phyloP scores from a whole-genome alignment of 2,329 filamentous ascomycete species.

The Alternaria conjuncta region DNA sequence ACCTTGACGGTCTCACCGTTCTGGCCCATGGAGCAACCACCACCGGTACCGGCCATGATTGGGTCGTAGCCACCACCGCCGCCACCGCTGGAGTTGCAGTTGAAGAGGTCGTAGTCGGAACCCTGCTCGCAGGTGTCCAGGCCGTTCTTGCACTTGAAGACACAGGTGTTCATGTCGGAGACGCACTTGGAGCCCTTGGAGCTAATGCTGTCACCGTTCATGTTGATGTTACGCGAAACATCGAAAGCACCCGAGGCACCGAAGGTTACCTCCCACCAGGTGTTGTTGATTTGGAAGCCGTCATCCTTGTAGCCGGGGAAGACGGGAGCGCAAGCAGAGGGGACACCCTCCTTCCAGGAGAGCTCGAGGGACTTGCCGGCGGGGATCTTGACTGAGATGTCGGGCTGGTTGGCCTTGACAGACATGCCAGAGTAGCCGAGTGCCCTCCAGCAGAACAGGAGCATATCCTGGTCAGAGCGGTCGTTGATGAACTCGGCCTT shows the following conservation, averaged over 20 bases:
- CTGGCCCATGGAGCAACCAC: constrained; percentile 42
- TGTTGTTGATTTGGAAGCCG: constrained; percentile 42
- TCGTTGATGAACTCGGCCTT: constrained; percentile 48
- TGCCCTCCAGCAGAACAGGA: constrained; percentile 48
- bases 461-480: constrained; percentile 30
- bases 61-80: constrained; percentile 40
- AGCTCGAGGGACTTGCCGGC: constrained; percentile 46
- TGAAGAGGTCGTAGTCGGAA: constrained; percentile 48
- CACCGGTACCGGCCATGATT: constrained; percentile 33
- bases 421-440: constrained; percentile 44
- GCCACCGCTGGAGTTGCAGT: constrained; percentile 39
- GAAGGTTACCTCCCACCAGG: constrained; percentile 55
- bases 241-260: constrained; percentile 50
- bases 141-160: constrained; percentile 51
- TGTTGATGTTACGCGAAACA: constrained; percentile 55
- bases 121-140: constrained; percentile 44
- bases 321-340: constrained; percentile 51
- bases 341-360: constrained; percentile 47
- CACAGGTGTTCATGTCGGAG: constrained; percentile 52
- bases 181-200: constrained; percentile 50
- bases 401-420: constrained; percentile 44
- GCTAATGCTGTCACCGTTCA: constrained; percentile 51
- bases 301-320: constrained; percentile 10
- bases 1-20: constrained; percentile 37
- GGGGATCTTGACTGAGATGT: constrained; percentile 51